Evolutionary conservation across 2,329 filamentous ascomycete genomes (phyloP), one percentile per base, ranked within the genome.

Genomic region (Mycosphaerella arachidis): DNA sequence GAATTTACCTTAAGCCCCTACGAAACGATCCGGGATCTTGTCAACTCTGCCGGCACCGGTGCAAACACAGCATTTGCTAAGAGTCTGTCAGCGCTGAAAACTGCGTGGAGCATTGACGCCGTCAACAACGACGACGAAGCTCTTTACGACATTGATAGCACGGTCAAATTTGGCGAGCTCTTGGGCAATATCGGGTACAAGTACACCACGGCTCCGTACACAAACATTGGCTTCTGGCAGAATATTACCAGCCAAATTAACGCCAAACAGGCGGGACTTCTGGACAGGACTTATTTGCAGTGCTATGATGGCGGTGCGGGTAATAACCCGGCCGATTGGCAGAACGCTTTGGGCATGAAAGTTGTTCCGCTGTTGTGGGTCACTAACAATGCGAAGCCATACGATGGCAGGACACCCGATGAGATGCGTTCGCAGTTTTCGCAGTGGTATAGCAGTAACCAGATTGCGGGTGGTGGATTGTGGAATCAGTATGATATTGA

Each of bases 401-500:
- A n/a, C 9, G 29, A 50, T 37, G 45, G 55, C 7, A 50, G 4
- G 55, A 56, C 55, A 5, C 43, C 43, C 4, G 24, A 6, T 30
- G 27, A 56, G 33, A 37, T 30, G 18, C 27, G 50, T 43, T 4
- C n/a, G 16, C 10, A 50, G 55, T 56, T 56, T 51, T 9, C 48
- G 45, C 9, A 4, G 10, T 56, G 46, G 43, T n/a, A n/a, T n/a
- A 37, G 10, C 9, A 16, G 4, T 1, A 43, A 56, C 20, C 29
- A 33, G 43, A 18, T 56, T 27, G 43, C 46, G 1, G 55, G 55
- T 20, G 55, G 45, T 3, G 55, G 55, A 30, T 50, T 50, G 33
- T 56, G 55, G 55, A 56, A 56, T 33, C 29, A 56, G n/a, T 56
- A 56, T 27, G 55, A 56, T 51, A 56, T 56, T 37, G 55, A 56